Conservation (phyloP, 2,329 filamentous ascomycete species). For the Rutstroemia sp. region DNA sequence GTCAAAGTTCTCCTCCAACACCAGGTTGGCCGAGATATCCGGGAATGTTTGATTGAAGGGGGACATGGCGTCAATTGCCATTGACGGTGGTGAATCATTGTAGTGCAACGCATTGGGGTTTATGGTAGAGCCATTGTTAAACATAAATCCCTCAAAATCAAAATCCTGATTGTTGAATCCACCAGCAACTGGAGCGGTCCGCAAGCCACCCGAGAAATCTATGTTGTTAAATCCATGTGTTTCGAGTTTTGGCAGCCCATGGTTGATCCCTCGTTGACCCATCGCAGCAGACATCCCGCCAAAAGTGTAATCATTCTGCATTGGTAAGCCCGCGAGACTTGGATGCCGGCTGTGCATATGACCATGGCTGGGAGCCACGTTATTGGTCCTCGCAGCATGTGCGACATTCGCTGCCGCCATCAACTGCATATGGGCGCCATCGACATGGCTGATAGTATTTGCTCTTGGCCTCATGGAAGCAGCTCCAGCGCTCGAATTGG, state of each 20-base stretch:
- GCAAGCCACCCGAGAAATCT: slow-evolving; percentile 60
- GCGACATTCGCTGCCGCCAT: slow-evolving; percentile 49
- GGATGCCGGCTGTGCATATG: slow-evolving; percentile 61
- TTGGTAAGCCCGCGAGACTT: slow-evolving; percentile 62
- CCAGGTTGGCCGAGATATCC: slow-evolving; percentile 49
- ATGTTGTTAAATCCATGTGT: slow-evolving; percentile 61
- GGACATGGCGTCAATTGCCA: slow-evolving; percentile 54
- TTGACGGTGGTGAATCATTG: slow-evolving; percentile 65
- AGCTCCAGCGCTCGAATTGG: slow-evolving; percentile 50
- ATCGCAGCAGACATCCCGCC: slow-evolving; percentile 62
- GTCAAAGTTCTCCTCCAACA: slow-evolving; percentile 72
- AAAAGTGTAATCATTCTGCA: slow-evolving; percentile 57
- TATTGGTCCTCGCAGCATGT: slow-evolving; percentile 34
- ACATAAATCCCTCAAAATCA: slow-evolving; percentile 53
- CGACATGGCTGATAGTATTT: slow-evolving; percentile 94
- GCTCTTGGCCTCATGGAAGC: slow-evolving; percentile 76
- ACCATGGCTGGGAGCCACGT: slow-evolving; percentile 25
- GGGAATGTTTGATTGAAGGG: slow-evolving; percentile 50
- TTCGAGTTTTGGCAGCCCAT: slow-evolving; percentile 75
- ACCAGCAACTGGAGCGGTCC: slow-evolving; percentile 69
- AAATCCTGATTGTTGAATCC: slow-evolving; percentile 60
- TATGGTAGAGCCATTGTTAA: slow-evolving; percentile 51
- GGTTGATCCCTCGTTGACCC: slow-evolving; percentile 57
- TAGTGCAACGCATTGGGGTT: slow-evolving; percentile 76
- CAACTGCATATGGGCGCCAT: slow-evolving; percentile 67